Evolutionary conservation across 108 stramenopile genomes (phyloP).

Genomic region (Fragilaria crotonensis): DNA sequence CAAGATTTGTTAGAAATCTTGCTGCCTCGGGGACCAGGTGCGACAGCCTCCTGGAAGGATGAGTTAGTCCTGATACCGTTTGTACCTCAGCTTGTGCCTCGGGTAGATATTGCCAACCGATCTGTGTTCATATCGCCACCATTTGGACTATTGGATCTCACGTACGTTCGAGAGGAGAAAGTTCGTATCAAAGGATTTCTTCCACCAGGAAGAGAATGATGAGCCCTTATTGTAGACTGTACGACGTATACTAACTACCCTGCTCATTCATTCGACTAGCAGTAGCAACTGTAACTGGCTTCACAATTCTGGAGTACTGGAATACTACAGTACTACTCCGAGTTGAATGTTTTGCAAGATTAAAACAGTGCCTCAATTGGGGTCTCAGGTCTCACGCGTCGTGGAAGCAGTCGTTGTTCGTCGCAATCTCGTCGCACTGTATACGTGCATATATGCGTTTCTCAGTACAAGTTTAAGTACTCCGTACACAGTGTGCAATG

Average conservation of each 20-base stretch:
- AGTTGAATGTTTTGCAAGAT: too few species aligned
- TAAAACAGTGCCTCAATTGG: too few species aligned
- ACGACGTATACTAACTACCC: too few species aligned
- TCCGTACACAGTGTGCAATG: too few species aligned
- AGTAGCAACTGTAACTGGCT: neutral
- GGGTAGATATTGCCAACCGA: constrained; percentile 45
- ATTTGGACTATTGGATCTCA: constrained; percentile 63
- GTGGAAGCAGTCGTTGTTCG: too few species aligned
- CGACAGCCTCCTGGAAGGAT: constrained; percentile 29
- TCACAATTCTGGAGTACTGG: too few species aligned
- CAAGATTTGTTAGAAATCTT: constrained; percentile 74
- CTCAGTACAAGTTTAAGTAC: too few species aligned
- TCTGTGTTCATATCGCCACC: constrained; percentile 60
- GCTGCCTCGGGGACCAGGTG: constrained; percentile 21
- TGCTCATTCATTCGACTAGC: neutral
- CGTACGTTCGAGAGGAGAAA: constrained; percentile 65
- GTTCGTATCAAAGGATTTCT: constrained; percentile 65
- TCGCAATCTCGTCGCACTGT: too few species aligned
- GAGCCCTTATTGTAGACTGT: too few species aligned
- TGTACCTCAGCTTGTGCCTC: constrained; percentile 64
- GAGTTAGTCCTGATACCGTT: constrained; percentile 71
- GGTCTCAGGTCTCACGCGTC: too few species aligned
- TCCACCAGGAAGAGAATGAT: constrained; percentile 29
- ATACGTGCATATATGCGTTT: too few species aligned
- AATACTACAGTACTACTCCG: too few species aligned